A percentile compares a stretch with the other conserved stretches of the same genome.
Evolutionary conservation across 176 grass and related monocot genomes (phyloP).

Genomic region (sorghum (Sorghum bicolor)): DNA sequence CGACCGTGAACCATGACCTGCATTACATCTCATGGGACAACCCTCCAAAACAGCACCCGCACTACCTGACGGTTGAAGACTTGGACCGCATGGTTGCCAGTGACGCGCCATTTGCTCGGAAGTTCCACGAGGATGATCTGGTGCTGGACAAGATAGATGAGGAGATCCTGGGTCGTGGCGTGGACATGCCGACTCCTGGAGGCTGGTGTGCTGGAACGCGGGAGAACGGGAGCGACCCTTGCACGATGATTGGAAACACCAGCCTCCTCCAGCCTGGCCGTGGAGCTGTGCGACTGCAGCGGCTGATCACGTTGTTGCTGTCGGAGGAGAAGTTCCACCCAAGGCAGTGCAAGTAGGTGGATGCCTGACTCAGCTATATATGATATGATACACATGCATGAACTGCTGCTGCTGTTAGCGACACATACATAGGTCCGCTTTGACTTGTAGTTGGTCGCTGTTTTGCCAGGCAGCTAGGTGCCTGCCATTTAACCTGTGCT

Average conservation of each 20-base stretch:
- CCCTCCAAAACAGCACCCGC: conserved; percentile 65
- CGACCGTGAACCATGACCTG: conserved; percentile 67
- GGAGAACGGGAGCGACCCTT: conserved; percentile 53
- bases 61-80: conserved; percentile 44
- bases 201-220: conserved; percentile 49
- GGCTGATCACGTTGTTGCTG: conserved; percentile 31
- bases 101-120: conserved; percentile 51
- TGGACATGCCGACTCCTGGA: conserved; percentile 38
- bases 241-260: conserved; percentile 34
- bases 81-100: conserved; percentile 50
- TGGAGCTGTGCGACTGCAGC: conserved; percentile 45
- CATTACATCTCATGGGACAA: conserved; percentile 74
- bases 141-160: conserved; percentile 54
- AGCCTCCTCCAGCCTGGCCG: conserved; percentile 34
- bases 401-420: conserved; percentile 23
- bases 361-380: conserved; percentile 5
- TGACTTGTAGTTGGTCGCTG: background rate
- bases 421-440: background rate
- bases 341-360: conserved; percentile 49
- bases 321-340: conserved; percentile 60
- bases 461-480: conserved; percentile 30
- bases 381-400: background rate
- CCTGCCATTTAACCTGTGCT: conserved; percentile 7
- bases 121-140: conserved; percentile 47
- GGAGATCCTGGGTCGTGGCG: conserved; percentile 41